Evolutionary conservation across 2,329 filamentous ascomycete species (phyloP).

Genomic region (Ophiostoma sp.): DNA sequence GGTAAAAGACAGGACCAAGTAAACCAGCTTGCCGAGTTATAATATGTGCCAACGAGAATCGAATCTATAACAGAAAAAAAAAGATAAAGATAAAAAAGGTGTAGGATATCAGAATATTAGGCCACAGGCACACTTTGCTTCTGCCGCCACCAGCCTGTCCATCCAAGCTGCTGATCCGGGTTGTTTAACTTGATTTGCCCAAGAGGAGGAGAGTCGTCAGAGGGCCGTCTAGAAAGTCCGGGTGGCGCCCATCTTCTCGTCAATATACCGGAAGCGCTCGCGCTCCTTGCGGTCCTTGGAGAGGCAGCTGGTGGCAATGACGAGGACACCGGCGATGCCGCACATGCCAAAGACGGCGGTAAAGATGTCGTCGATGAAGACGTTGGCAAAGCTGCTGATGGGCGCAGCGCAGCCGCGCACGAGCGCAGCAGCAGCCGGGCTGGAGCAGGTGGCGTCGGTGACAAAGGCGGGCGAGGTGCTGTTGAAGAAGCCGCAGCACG

Average conservation of each 20-base stretch:
- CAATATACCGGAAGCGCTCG: slow-evolving; percentile 72
- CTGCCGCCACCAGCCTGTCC: too few species aligned
- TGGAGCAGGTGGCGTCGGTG: slow-evolving; percentile 61
- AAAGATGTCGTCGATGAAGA: slow-evolving; percentile 69
- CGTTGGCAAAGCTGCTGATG: slow-evolving; percentile 63
- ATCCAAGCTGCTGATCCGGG: too few species aligned
- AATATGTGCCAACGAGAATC: slow-evolving; percentile 13
- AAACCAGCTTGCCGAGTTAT: slow-evolving; percentile 18
- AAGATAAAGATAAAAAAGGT: slow-evolving; percentile 3
- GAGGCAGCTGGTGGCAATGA: slow-evolving; percentile 68
- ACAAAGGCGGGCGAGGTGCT: slow-evolving; percentile 66
- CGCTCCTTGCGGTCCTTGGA: slow-evolving; percentile 76
- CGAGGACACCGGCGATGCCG: slow-evolving; percentile 61
- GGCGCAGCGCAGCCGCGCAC: slow-evolving; percentile 63
- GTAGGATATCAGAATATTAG: neutral
- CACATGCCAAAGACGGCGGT: slow-evolving; percentile 76
- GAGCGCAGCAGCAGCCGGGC: slow-evolving; percentile 63
- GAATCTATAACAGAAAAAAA: neutral
- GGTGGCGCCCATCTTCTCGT: slow-evolving; percentile 63
- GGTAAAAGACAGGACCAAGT: neutral
- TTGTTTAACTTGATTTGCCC: too few species aligned
- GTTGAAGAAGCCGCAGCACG: slow-evolving; percentile 76
- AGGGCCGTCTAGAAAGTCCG: slow-evolving; percentile 40
- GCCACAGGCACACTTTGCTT: neutral
- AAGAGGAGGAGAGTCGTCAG: too few species aligned